Conservation (phyloP, 495 filamentous ascomycete genomes). For the Filosporella fistucella region DNA sequence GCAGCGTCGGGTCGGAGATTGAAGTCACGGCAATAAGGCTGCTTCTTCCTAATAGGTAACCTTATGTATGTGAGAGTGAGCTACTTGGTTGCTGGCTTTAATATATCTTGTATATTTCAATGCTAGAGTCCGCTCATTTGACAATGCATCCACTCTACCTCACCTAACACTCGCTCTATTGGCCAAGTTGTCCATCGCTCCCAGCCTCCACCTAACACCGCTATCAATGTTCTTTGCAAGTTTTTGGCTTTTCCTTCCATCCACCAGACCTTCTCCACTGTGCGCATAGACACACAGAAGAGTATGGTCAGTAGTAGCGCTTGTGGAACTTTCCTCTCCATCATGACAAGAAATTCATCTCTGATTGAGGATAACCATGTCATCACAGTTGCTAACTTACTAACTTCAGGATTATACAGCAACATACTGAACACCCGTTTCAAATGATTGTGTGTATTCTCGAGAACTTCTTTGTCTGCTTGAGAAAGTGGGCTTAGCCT, state of each 20-base stretch:
- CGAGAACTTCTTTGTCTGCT: neutral
- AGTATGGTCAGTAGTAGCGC: constrained; percentile 14
- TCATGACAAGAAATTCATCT: constrained; percentile 11
- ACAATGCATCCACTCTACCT: no score
- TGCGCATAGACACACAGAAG: constrained; percentile 17
- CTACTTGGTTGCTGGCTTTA: no score
- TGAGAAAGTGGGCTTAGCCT: neutral
- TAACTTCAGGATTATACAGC: neutral
- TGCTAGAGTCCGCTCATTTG: no score
- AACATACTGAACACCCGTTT: constrained; percentile 14
- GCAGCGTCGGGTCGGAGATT: no score
- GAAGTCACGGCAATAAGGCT: no score
- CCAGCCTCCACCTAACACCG: constrained; percentile 11
- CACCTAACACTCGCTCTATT: constrained; percentile 13
- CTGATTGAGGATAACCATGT: constrained; percentile 10
- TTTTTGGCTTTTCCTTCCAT: constrained; percentile 19
- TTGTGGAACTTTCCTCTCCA: constrained; percentile 18
- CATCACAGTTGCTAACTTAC: constrained; percentile 10
- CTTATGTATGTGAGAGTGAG: no score
- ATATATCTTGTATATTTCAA: no score
- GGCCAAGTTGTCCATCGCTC: constrained; percentile 18
- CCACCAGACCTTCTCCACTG: constrained; percentile 14
- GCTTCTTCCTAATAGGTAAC: no score
- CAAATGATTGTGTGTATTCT: neutral
- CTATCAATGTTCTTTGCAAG: constrained; percentile 13